phyloP scores from a whole-genome alignment of 129 eudicot species.

The Sambucus nigra region DNA sequence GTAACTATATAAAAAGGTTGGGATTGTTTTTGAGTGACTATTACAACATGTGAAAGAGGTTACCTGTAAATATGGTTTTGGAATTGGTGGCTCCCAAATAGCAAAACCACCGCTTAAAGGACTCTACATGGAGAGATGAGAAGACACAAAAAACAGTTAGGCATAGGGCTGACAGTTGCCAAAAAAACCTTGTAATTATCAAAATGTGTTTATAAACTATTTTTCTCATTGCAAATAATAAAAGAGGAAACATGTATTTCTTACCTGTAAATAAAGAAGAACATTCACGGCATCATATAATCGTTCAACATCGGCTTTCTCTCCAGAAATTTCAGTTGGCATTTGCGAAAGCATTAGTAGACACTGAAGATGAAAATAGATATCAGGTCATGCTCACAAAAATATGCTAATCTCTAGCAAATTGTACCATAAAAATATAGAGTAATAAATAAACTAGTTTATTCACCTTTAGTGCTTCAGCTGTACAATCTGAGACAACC shows the following conservation, averaged over 20 bases:
- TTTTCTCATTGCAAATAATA: background rate
- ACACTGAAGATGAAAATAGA: constrained; percentile 25
- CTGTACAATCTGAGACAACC: constrained; percentile 67
- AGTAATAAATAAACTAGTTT: background rate
- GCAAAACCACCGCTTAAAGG: constrained; percentile 56
- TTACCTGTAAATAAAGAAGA: constrained; percentile 44
- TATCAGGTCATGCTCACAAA: background rate
- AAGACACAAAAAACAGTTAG: background rate
- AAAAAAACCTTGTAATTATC: too few relatives aligned
- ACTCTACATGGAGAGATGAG: constrained; percentile 11
- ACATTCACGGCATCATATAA: constrained; percentile 43
- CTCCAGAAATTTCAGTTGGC: constrained; percentile 42
- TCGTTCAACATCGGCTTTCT: constrained; percentile 29
- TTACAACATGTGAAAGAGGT: background rate
- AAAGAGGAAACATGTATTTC: background rate
- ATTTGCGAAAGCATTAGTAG: constrained; percentile 45
- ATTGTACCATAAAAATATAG: background rate
- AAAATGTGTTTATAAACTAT: background rate
- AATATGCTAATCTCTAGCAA: background rate
- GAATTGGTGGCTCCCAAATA: constrained; percentile 57
- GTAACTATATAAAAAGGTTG: background rate
- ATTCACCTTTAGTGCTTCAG: constrained; percentile 46
- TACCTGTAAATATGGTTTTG: constrained; percentile 54
- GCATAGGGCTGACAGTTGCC: background rate
- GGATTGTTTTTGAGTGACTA: background rate